Evolutionary conservation across 140 eudicot genomes (phyloP).

Genomic region (Senecio squalidus): DNA sequence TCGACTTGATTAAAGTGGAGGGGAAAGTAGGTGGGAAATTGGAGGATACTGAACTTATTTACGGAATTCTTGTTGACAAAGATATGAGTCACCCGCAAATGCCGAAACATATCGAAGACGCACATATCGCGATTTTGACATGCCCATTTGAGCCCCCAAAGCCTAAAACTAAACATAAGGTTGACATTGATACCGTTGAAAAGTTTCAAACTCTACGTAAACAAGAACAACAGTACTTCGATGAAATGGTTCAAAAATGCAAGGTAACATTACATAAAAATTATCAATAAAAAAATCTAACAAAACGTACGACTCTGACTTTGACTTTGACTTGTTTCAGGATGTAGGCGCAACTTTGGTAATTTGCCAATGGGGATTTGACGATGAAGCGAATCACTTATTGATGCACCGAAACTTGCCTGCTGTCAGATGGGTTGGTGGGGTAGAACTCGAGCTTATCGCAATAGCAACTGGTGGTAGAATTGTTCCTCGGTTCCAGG

Average conservation of each 20-base stretch:
- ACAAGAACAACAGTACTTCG: constrained; percentile 95
- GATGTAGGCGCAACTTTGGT: constrained; percentile 99
- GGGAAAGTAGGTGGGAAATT: constrained; percentile 98
- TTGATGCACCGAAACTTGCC: constrained; percentile 95
- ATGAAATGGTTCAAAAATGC: constrained; percentile 97
- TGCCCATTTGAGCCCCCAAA: constrained; percentile 99
- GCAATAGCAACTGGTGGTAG: constrained; percentile 99
- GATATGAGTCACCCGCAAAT: constrained; percentile 99
- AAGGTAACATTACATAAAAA: constrained; percentile 43
- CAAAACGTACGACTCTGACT: no score
- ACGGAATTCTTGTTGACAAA: constrained; percentile 93
- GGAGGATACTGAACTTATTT: constrained; percentile 94
- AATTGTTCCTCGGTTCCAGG: constrained; percentile 99
- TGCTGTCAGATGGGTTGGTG: constrained; percentile 99
- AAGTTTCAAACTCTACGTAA: constrained; percentile 88
- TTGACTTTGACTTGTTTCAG: constrained; percentile 30
- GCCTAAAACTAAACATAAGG: constrained; percentile 99
- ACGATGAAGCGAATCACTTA: constrained; percentile 98
- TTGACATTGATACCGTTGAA: constrained; percentile 96
- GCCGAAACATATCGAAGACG: constrained; percentile 93
- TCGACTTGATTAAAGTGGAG: constrained; percentile 91
- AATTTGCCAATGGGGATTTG: constrained; percentile 99
- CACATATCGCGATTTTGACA: constrained; percentile 89
- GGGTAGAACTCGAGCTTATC: constrained; percentile 94
- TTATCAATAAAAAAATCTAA: no score